Percentiles rank a stretch among this genome's conserved stretches.
Evolutionary conservation across 768 basidiomycete genomes (phyloP).

Genomic region (Podaxis carcinomalis): DNA sequence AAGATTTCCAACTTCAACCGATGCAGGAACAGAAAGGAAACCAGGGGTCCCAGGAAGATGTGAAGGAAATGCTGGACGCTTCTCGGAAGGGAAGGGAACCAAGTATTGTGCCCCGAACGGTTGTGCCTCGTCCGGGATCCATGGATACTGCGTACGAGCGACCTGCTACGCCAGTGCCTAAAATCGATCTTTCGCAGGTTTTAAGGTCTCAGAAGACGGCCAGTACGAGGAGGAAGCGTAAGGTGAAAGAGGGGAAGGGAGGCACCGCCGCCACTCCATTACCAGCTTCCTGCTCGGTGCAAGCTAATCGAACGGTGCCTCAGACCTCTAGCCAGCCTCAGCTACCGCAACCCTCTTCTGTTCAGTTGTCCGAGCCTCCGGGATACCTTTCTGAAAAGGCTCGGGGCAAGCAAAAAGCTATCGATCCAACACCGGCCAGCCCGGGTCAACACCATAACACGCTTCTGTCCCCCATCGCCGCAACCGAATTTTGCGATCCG

Average conservation of each 20-base stretch:
- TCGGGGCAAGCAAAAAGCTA: constrained; percentile 6
- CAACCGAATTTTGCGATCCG: not conserved
- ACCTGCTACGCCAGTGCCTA: not conserved
- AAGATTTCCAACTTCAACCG: not conserved
- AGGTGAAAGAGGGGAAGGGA: not conserved
- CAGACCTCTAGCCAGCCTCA: not conserved
- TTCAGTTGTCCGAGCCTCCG: not conserved
- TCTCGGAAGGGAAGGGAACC: not conserved
- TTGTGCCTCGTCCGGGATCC: not conserved
- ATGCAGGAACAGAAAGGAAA: not conserved
- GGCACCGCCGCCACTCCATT: not conserved
- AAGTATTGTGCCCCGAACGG: too few species aligned
- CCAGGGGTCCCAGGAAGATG: not conserved
- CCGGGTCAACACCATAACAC: not conserved
- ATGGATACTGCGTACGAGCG: not conserved
- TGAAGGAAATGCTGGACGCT: not conserved
- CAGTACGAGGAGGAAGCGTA: not conserved
- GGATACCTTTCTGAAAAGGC: constrained; percentile 8
- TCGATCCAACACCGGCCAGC: not conserved
- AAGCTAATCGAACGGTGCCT: not conserved
- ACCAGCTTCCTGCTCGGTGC: not conserved
- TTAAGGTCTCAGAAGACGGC: not conserved
- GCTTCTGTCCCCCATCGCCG: not conserved
- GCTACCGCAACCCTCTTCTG: not conserved
- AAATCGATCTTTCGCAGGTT: not conserved